Evolutionary conservation across 1,284 basidiomycete species (phyloP).

Genomic region (Melanopsichium pennsylvanicum): DNA sequence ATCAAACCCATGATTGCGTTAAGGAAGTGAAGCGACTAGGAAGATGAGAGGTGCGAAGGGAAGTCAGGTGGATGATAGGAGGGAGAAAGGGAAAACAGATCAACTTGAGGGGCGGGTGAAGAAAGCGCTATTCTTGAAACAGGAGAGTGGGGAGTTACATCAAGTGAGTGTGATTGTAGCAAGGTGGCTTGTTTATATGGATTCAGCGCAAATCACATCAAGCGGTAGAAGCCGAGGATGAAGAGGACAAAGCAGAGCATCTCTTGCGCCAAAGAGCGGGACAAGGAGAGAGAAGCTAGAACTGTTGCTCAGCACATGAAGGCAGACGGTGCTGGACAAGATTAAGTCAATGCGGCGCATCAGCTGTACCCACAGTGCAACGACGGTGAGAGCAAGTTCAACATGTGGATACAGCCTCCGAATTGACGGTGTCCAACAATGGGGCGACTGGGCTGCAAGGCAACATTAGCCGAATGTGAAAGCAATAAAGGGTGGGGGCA

Average conservation of each 20-base stretch:
- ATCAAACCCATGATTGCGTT: constrained; percentile 24
- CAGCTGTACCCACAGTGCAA: no score
- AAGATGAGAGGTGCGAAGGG: background rate
- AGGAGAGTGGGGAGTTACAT: background rate
- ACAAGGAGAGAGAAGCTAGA: background rate
- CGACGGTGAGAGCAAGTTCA: background rate
- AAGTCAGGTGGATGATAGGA: no score
- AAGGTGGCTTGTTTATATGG: background rate
- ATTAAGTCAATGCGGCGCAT: no score
- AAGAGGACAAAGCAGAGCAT: background rate
- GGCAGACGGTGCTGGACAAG: no score
- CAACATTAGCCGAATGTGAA: constrained; percentile 23
- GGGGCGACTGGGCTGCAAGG: constrained; percentile 31
- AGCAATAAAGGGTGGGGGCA: background rate
- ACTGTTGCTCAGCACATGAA: constrained; percentile 5
- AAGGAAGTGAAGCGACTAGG: background rate
- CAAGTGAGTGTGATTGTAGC: no score
- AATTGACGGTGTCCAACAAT: constrained; percentile 16
- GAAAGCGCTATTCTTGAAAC: background rate
- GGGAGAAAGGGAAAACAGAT: no score
- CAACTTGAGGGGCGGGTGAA: no score
- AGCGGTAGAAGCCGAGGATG: constrained; percentile 1
- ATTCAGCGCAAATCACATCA: background rate
- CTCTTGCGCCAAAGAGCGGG: background rate
- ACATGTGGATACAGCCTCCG: no score